Percentiles rank a stretch among this genome's conserved stretches.
Conservation (phyloP, 768 basidiomycete species). For the Termitomyces sp. region DNA sequence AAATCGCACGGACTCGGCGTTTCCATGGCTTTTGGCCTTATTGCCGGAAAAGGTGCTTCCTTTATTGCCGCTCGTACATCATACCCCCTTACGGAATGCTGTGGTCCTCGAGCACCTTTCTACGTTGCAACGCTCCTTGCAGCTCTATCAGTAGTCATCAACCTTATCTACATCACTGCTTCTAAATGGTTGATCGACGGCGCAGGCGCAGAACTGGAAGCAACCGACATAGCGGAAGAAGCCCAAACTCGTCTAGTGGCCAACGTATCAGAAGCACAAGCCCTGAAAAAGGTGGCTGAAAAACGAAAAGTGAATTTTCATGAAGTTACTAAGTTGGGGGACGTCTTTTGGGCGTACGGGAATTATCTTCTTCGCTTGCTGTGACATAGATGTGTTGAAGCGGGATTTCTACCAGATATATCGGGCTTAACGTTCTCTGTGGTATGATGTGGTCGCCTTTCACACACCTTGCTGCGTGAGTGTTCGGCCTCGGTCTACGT, state of each 20-base stretch:
- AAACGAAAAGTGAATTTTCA: constrained; percentile 58
- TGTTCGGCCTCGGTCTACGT: constrained; percentile 1
- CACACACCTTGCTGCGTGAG: constrained; percentile 70
- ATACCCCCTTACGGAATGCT: constrained; percentile 67
- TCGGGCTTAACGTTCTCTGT: constrained; percentile 70
- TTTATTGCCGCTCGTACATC: constrained; percentile 73
- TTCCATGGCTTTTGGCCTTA: constrained; percentile 78
- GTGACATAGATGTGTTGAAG: constrained; percentile 4
- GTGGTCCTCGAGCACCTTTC: constrained; percentile 71
- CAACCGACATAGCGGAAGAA: constrained; percentile 54
- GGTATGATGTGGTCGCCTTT: constrained; percentile 78
- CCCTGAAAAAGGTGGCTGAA: constrained; percentile 58
- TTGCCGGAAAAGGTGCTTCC: constrained; percentile 75
- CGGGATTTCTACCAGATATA: constrained; percentile 41
- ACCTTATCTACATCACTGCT: constrained; percentile 58
- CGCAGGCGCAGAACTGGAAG: constrained; percentile 60
- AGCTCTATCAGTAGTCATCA: constrained; percentile 60
- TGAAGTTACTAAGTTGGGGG: constrained; percentile 63
- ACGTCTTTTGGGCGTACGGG: constrained; percentile 73
- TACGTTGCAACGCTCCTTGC: constrained; percentile 62
- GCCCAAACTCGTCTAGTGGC: constrained; percentile 40
- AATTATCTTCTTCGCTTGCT: background rate
- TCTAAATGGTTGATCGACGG: constrained; percentile 62
- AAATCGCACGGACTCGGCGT: constrained; percentile 68
- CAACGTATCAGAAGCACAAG: constrained; percentile 52